A percentile compares a stretch with the other conserved stretches of the same genome.
These are phyloP conservation scores for Ilex asprella DNA, from an alignment of 257 asterid species.

Conservation along the genomic window DNA sequence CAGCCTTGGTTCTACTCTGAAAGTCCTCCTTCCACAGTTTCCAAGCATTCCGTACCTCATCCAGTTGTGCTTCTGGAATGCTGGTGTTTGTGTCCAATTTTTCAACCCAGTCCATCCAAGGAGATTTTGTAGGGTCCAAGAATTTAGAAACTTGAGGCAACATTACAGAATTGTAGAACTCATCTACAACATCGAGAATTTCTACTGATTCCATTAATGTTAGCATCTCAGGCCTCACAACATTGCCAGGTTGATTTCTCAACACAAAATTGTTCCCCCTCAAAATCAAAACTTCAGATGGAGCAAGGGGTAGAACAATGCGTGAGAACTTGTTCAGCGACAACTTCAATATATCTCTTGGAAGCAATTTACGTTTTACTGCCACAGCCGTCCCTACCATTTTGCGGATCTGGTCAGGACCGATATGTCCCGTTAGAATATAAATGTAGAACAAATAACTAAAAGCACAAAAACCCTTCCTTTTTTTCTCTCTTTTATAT, in stretches of 20 bases:
- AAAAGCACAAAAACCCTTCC: background rate
- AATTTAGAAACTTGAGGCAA: constrained; percentile 57
- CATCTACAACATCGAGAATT: constrained; percentile 51
- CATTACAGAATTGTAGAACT: constrained; percentile 55
- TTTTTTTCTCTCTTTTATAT: background rate
- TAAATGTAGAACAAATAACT: constrained; percentile 2
- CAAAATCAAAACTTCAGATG: constrained; percentile 78
- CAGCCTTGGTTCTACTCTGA: constrained; percentile 26
- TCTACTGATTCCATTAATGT: constrained; percentile 75
- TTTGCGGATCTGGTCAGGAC: constrained; percentile 66
- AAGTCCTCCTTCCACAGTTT: constrained; percentile 45
- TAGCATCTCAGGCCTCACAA: constrained; percentile 73
- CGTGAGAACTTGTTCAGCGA: constrained; percentile 79
- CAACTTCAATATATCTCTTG: constrained; percentile 51
- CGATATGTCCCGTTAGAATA: constrained; percentile 16
- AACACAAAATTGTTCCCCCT: constrained; percentile 64
- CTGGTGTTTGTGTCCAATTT: constrained; percentile 56
- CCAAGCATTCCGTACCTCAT: constrained; percentile 66
- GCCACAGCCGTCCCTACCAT: constrained; percentile 94
- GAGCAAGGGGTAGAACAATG: constrained; percentile 79
- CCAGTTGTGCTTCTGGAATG: constrained; percentile 64
- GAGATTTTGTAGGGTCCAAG: constrained; percentile 54
- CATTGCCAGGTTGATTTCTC: constrained; percentile 64
- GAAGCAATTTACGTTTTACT: constrained; percentile 65
- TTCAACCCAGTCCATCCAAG: constrained; percentile 83